Evolutionary conservation across 108 stramenopile genomes (phyloP), one percentile per base, ranked within the genome.

Genomic region (Pseudonitzschia multiseries): DNA sequence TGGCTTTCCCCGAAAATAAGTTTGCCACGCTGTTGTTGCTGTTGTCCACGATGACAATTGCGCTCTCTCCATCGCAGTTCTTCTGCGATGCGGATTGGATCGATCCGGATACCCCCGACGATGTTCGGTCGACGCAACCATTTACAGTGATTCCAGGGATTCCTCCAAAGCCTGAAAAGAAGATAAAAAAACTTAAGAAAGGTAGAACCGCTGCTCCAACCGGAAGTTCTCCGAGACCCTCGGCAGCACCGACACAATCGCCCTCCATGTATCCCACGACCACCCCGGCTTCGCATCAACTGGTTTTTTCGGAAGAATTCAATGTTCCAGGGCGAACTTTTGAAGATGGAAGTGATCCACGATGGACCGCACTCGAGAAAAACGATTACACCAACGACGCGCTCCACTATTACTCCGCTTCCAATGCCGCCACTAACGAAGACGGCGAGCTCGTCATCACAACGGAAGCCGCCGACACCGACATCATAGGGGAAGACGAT

Each of bases 361-460:
- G 85, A 42, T 99, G 98, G 98, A 98, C 97, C 21, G 94, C 97
- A 18, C 72, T 98, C n/a, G 80, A 98, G 63, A 97, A 98, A 74
- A 98, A 97, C 69, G 98, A 99, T 81, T 97, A 98, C 74, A 97
- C 97, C 71, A 98, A 98, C 69, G 89, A 86, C 50, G 97, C 98
- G 0, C 82, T 95, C 31, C 97, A 98, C 57, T 99, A 93, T 74
- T 99, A 99, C 83, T 73, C 84, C 20, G 51, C 90, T 1, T 62
- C 78, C 2, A 84, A 93, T 74, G 97, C 91, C 17, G 70, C 46
- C 28, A 96, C 90, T 3, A 82, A 90, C 71, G 68, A 75, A 1
- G 27, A 93, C 17, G 99, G 98, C 0, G 56, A 89, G 6, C 78
- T 98, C n/a, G 81, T 95, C 10, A 96, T 99, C 69, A 75, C 61